phyloP scores from a whole-genome alignment of 129 eudicot species.

The Rutidosis leptorrhynchoides region DNA sequence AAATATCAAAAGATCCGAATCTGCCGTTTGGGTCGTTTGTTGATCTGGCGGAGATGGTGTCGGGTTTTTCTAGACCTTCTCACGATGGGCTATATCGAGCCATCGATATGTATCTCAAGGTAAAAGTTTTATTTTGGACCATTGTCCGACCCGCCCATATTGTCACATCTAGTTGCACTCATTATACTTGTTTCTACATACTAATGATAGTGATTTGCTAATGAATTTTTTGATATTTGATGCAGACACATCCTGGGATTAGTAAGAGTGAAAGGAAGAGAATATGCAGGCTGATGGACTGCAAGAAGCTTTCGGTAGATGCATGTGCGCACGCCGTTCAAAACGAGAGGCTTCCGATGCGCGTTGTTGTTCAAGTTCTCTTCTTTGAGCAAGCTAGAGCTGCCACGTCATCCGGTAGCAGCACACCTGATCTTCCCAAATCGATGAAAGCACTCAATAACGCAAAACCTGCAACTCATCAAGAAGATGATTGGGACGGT shows the following conservation, averaged over 20 bases:
- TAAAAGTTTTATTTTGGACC: slow-evolving; percentile 19
- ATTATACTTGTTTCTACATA: not conserved
- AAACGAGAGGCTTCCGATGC: slow-evolving; percentile 91
- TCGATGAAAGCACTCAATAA: slow-evolving; percentile 66
- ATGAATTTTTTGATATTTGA: slow-evolving; percentile 1
- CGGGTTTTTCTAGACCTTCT: slow-evolving; percentile 56
- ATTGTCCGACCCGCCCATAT: not conserved
- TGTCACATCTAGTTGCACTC: not conserved
- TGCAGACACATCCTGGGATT: slow-evolving; percentile 81
- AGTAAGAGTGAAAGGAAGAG: slow-evolving; percentile 92
- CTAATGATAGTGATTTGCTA: not conserved
- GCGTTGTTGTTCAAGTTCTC: slow-evolving; percentile 83
- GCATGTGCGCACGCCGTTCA: slow-evolving; percentile 98
- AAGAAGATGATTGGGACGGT: slow-evolving; percentile 94
- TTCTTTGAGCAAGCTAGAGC: slow-evolving; percentile 97
- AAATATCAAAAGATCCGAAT: slow-evolving; percentile 87
- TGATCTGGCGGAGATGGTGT: slow-evolving; percentile 75
- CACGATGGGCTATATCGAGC: slow-evolving; percentile 89
- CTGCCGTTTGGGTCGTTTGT: slow-evolving; percentile 56
- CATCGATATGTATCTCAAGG: slow-evolving; percentile 88
- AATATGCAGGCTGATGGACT: slow-evolving; percentile 83
- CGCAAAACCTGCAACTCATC: slow-evolving; percentile 65
- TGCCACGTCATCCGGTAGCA: slow-evolving; percentile 81
- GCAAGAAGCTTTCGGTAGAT: slow-evolving; percentile 94
- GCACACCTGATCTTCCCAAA: slow-evolving; percentile 96